Conservation (phyloP, 495 filamentous ascomycete genomes). For the Aspergillus conjunctus region DNA sequence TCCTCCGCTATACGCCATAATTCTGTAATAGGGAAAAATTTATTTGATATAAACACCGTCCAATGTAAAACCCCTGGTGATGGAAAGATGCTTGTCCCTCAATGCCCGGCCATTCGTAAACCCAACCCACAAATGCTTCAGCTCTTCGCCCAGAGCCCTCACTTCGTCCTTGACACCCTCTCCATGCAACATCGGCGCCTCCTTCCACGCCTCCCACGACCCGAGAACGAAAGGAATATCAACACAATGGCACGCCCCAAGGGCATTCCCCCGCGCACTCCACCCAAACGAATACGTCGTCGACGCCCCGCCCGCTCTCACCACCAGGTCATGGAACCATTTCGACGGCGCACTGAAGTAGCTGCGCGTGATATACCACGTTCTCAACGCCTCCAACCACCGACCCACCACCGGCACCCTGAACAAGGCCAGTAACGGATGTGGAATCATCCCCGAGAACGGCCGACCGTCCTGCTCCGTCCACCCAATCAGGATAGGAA, state of each 20-base stretch:
- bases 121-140: neutral
- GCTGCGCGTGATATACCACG: slow-evolving; percentile 3
- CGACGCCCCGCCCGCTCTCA: neutral
- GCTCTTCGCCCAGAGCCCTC: neutral
- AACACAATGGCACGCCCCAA: slow-evolving; percentile 3
- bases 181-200: neutral
- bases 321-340: neutral
- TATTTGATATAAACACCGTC: too few species aligned
- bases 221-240: slow-evolving; percentile 8
- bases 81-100: too few species aligned
- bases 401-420: neutral
- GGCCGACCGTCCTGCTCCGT: slow-evolving; percentile 5
- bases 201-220: neutral
- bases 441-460: neutral
- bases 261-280: neutral
- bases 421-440: neutral
- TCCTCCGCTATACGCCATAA: too few species aligned
- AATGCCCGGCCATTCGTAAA: neutral
- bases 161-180: neutral
- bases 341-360: slow-evolving; percentile 2
- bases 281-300: neutral
- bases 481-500: slow-evolving; percentile 7
- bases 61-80: too few species aligned
- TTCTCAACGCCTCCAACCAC: neutral
- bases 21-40: too few species aligned